Evolutionary conservation across 495 filamentous ascomycete genomes (phyloP), one percentile per base, ranked within the genome.

Genomic region (Penicillium bovifimosum): DNA sequence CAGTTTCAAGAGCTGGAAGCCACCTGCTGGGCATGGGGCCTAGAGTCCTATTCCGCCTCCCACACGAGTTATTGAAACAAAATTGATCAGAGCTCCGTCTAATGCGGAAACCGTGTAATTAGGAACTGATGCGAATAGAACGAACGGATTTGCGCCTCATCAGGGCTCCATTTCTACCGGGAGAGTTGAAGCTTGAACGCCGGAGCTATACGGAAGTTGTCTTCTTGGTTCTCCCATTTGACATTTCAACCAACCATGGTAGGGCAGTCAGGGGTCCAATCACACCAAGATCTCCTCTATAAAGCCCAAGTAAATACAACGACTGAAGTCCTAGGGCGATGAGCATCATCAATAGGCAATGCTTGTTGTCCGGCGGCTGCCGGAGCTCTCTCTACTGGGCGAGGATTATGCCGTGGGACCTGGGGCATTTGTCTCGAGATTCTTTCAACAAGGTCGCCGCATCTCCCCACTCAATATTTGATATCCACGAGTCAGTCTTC

Each of bases 261-360:
- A 27, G 6, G 18, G 8, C 3, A 31, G 0, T 9, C 17, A 0
- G 41, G 18, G 36, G 14, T 3, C 50, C 44, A 53, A 53, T 53
- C 33, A 40, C 2, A 29, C 10, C 3, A 10, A 5, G 14, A 31
- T 9, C 24, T 9, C 14, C 5, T 3, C 2, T 16, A 14, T 31
- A 5, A 28, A 11, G n/a, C 20, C 13, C 13, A 29, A 18, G 9
- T 9, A 29, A 26, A 10, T 9, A 48, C 46, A 11, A 13, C 14
- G 18, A n/a, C n/a, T n/a, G 6, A 43, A 33, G 33, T 26, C 36
- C 34, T 13, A 26, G 32, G 13, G 34, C 33, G 20, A 14, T 27
- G 17, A 1, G 50, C 55, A 58, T 58, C 55, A 58, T 54, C 28
- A 32, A 58, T 36, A 44, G 5, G 17, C 39, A 39, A 33, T 53